Percentiles rank a stretch among this genome's conserved stretches.
Evolutionary conservation across 2,329 filamentous ascomycete genomes (phyloP).

Genomic region (Aureobasidium sp.): DNA sequence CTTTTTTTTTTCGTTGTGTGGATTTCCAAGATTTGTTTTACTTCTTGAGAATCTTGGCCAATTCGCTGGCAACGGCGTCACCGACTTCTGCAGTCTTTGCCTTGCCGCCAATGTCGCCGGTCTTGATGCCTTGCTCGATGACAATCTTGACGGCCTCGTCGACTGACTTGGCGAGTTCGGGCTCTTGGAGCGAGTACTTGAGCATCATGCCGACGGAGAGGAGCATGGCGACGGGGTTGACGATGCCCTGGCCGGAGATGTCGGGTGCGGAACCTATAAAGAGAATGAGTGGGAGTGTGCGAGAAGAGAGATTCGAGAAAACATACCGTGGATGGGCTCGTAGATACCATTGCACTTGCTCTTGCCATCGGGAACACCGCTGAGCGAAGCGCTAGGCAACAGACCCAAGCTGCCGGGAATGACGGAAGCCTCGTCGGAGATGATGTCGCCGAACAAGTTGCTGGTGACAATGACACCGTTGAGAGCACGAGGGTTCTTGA

Average conservation of each 20-base stretch:
- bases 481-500: constrained; percentile 81
- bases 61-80: constrained; percentile 68
- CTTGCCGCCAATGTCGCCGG: constrained; percentile 75
- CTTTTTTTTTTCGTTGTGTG: too few relatives aligned
- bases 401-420: constrained; percentile 87
- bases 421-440: constrained; percentile 88
- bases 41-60: constrained; percentile 56
- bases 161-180: constrained; percentile 66
- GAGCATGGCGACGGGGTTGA: constrained; percentile 87
- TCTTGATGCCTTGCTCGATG: constrained; percentile 70
- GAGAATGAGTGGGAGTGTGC: constrained; percentile 3
- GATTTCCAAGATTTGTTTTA: neutral
- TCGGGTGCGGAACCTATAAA: constrained; percentile 73
- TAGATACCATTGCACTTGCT: constrained; percentile 87
- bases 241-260: constrained; percentile 83
- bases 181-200: constrained; percentile 78
- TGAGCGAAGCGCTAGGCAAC: constrained; percentile 78
- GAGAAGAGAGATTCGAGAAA: neutral
- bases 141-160: constrained; percentile 73
- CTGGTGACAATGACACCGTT: constrained; percentile 89
- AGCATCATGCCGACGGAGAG: constrained; percentile 94
- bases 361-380: constrained; percentile 78
- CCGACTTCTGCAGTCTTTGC: constrained; percentile 70
- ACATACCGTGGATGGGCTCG: constrained; percentile 86
- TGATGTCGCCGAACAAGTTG: constrained; percentile 94